Evolutionary conservation across 1,284 basidiomycete genomes (phyloP), one percentile per base, ranked within the genome.

Genomic region (Ustilago hordei): DNA sequence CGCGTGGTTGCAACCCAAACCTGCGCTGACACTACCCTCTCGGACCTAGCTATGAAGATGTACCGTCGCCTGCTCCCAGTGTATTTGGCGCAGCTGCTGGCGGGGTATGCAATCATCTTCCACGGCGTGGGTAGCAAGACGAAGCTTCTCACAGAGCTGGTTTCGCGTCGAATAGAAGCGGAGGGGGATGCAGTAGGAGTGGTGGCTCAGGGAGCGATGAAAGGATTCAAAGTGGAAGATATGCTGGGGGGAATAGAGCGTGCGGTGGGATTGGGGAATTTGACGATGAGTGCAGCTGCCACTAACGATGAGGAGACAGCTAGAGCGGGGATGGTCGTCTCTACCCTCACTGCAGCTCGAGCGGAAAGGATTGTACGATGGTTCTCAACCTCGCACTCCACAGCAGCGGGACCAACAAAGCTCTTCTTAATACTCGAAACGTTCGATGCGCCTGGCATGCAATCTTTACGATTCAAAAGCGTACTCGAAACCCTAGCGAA

Each of bases 221-320:
- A 72, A 43, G 76, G 68, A n/a, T 74, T 78, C 59, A 73, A 74
- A 32, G 69, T 78, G n/a, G 76, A 78, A 56, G 72, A 78, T 36
- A 60, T 78, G 62, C 55, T 78, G 2, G 59, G 56, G 1, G 61
- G 71, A 57, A 63, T 78, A 15, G 76, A 78, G 34, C 11, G 64
- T 12, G 69, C 68, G 12, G 64, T 68, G 0, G 72, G 68, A 15
- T n/a, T 75, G 28, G 72, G 72, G 0, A 39, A 61, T 36, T 43
- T 76, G 59, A 70, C 69, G 3, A 9, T 65, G 34, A 62, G 31
- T 8, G 64, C 63, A 9, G 60, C 48, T 11, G 52, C 35, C 4
- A 53, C 23, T 6, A 69, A 36, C n/a, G 54, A 35, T 2, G 54
- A 50, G 1, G 57, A 62, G 12, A 55, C 55, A 8, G 60, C 57